Percentiles rank a stretch among this genome's conserved stretches.
These are phyloP conservation scores for Fusarium mangiferae DNA, from an alignment of 2,329 filamentous ascomycete genomes.

Conservation along the genomic window DNA sequence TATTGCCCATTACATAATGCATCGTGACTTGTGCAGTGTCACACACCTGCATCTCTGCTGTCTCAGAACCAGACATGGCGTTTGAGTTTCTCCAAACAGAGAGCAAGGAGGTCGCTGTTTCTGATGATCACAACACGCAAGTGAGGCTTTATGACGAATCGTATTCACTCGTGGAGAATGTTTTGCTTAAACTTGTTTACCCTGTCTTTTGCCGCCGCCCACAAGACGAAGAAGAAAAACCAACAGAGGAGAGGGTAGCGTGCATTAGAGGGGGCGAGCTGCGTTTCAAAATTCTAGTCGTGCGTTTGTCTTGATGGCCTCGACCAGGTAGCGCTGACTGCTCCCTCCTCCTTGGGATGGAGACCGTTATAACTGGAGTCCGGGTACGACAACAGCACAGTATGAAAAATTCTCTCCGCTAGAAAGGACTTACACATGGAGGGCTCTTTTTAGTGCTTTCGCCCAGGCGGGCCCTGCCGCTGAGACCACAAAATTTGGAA, in stretches of 20 bases:
- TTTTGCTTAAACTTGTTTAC: neutral
- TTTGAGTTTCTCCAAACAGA: slow-evolving; percentile 1
- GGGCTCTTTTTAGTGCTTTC: slow-evolving; percentile 10
- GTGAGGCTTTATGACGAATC: slow-evolving; percentile 16
- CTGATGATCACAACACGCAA: slow-evolving; percentile 5
- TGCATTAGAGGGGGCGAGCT: slow-evolving; percentile 17
- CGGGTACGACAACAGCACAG: slow-evolving; percentile 15
- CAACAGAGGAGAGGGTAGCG: neutral
- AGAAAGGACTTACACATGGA: neutral
- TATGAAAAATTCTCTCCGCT: neutral
- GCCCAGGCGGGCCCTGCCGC: slow-evolving; percentile 42
- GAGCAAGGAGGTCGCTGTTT: slow-evolving; percentile 6
- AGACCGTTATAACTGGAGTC: neutral
- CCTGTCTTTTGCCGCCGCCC: neutral
- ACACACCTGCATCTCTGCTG: slow-evolving; percentile 5
- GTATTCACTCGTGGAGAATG: slow-evolving; percentile 4
- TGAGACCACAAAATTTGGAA: slow-evolving; percentile 28
- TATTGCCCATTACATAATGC: slow-evolving; percentile 14
- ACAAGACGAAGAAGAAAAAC: slow-evolving; percentile 5
- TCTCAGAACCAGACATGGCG: slow-evolving; percentile 25
- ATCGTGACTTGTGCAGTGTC: slow-evolving; percentile 10
- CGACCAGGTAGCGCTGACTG: slow-evolving; percentile 24
- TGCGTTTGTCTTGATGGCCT: slow-evolving; percentile 24
- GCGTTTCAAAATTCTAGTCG: slow-evolving; percentile 26
- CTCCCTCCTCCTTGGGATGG: neutral